phyloP scores from a whole-genome alignment of 768 basidiomycete species.

The Kwoniella sp. region DNA sequence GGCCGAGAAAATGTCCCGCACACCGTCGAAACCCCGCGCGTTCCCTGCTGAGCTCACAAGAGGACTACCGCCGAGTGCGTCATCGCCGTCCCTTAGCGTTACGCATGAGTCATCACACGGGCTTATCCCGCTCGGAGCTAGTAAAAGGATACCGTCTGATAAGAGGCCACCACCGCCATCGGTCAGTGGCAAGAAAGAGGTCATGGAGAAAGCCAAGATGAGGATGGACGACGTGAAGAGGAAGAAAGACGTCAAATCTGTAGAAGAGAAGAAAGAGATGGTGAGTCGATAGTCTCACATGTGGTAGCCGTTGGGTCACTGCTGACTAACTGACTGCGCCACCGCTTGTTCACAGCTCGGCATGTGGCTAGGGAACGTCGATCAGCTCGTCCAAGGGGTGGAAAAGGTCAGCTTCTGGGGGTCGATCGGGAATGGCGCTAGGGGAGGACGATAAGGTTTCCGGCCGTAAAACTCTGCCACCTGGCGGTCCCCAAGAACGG shows the following conservation, averaged over 20 bases:
- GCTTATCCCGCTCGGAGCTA: slow-evolving; percentile 29
- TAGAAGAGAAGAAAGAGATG: slow-evolving; percentile 50
- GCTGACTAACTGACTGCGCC: no score
- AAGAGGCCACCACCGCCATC: background rate
- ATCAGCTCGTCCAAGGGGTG: slow-evolving; percentile 84
- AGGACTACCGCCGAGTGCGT: slow-evolving; percentile 40
- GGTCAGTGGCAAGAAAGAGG: background rate
- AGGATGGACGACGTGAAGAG: slow-evolving; percentile 5
- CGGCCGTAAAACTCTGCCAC: no score
- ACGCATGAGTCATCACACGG: background rate
- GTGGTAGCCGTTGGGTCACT: no score
- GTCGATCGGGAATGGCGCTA: slow-evolving; percentile 22
- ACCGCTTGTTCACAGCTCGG: slow-evolving; percentile 60
- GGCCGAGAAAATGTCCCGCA: slow-evolving; percentile 10
- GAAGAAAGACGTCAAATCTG: slow-evolving; percentile 28
- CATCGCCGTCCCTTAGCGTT: slow-evolving; percentile 28
- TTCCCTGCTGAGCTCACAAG: slow-evolving; percentile 45
- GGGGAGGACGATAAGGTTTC: background rate
- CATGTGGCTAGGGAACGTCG: slow-evolving; percentile 85
- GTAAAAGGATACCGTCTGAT: slow-evolving; percentile 27
- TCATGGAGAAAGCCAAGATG: background rate
- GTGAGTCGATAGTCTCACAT: no score
- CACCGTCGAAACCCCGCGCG: slow-evolving; percentile 31
- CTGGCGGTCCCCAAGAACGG: no score
- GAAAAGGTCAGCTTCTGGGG: slow-evolving; percentile 87